Evolutionary conservation across 2,329 filamentous ascomycete species (phyloP).

Genomic region (Microsporum canis): DNA sequence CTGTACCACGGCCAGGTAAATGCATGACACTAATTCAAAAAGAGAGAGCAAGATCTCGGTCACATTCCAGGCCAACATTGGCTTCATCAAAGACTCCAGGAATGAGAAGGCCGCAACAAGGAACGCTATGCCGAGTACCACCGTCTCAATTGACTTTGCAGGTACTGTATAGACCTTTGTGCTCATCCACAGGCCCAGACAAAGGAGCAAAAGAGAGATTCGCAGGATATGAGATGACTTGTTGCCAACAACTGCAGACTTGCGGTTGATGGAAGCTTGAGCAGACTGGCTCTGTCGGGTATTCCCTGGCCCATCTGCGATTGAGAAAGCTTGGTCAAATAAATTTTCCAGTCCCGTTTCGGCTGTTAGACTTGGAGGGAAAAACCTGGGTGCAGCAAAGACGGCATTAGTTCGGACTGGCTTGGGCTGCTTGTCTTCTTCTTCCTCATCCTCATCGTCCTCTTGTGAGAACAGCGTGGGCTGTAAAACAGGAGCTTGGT

Average conservation of each 20-base stretch:
- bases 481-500: slow-evolving; percentile 21
- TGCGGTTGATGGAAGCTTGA: not conserved
- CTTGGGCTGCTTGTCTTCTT: slow-evolving; percentile 15
- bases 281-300: slow-evolving; percentile 17
- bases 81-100: slow-evolving; percentile 28
- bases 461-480: slow-evolving; percentile 8
- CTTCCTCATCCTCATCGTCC: slow-evolving; percentile 5
- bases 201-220: slow-evolving; percentile 13
- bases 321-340: slow-evolving; percentile 36
- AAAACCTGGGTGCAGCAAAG: slow-evolving; percentile 38
- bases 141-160: slow-evolving; percentile 29
- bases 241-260: not conserved
- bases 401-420: slow-evolving; percentile 14
- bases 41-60: slow-evolving; percentile 31
- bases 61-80: slow-evolving; percentile 28
- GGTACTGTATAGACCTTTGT: slow-evolving; percentile 26
- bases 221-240: slow-evolving; percentile 10
- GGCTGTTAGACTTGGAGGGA: slow-evolving; percentile 28
- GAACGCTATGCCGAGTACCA: slow-evolving; percentile 29
- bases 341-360: slow-evolving; percentile 38
- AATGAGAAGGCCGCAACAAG: slow-evolving; percentile 32
- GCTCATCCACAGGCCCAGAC: slow-evolving; percentile 24
- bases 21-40: slow-evolving; percentile 28
- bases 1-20: slow-evolving; percentile 28
- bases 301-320: slow-evolving; percentile 25